phyloP scores from a whole-genome alignment of 805 yeast species.

The Schwanniomyces pseudopolymorphus region DNA sequence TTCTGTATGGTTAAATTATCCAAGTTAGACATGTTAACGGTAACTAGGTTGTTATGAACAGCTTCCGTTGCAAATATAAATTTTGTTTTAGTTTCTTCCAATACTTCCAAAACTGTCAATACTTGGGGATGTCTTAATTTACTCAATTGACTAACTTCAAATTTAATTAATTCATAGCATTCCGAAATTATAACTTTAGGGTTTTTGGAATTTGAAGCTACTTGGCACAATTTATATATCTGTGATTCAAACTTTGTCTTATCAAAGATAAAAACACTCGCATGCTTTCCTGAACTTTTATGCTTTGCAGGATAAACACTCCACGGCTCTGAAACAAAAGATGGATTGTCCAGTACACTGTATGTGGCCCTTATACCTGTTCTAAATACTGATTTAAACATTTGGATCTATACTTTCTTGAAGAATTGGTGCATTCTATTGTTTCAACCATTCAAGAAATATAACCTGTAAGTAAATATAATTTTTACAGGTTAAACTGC shows the following conservation, averaged over 20 bases:
- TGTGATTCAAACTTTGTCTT: conserved; percentile 68
- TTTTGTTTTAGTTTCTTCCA: conserved; percentile 80
- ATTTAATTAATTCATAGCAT: conserved; percentile 59
- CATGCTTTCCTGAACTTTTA: conserved; percentile 56
- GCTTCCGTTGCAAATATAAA: conserved; percentile 84
- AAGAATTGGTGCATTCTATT: background rate
- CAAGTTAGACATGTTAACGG: conserved; percentile 32
- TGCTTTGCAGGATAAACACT: conserved; percentile 80
- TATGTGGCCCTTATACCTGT: conserved; percentile 67
- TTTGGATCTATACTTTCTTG: conserved; percentile 11
- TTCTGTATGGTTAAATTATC: conserved; percentile 76
- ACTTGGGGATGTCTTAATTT: conserved; percentile 89
- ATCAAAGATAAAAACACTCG: conserved; percentile 84
- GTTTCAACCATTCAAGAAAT: background rate
- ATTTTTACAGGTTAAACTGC: background rate
- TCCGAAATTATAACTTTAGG: conserved; percentile 59
- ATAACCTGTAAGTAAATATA: background rate
- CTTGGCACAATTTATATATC: conserved; percentile 38
- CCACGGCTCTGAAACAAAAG: conserved; percentile 82
- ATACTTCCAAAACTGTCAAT: conserved; percentile 78
- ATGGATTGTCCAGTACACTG: conserved; percentile 65
- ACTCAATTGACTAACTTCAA: conserved; percentile 70
- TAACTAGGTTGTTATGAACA: conserved; percentile 55
- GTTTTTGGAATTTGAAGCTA: conserved; percentile 33
- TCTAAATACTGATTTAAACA: conserved; percentile 55